Evolutionary conservation across 1,139 yeast genomes (phyloP).

Genomic region (Suhomyces taliae): DNA sequence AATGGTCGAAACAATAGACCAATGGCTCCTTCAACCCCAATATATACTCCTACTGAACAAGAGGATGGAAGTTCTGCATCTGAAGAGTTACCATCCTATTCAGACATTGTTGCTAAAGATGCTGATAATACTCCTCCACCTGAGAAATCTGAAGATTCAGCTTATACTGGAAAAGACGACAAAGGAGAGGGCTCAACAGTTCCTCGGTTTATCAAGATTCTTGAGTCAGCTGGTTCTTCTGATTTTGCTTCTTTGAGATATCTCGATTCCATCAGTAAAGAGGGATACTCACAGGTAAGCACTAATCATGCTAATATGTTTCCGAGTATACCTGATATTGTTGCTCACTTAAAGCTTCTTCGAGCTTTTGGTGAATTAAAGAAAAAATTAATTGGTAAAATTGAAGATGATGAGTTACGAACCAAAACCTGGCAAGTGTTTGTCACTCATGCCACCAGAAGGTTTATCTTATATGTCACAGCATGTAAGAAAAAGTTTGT

Average conservation of each 20-base stretch:
- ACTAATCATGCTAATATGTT: slow-evolving; percentile 2
- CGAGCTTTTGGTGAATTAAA: slow-evolving; percentile 29
- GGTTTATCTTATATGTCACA: slow-evolving; percentile 30
- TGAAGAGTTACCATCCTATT: neutral
- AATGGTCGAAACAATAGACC: too few species aligned
- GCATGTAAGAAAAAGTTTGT: slow-evolving; percentile 13
- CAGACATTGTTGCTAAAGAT: too few species aligned
- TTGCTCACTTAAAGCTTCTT: slow-evolving; percentile 34
- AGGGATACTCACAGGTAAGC: neutral
- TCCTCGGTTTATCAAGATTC: neutral
- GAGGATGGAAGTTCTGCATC: too few species aligned
- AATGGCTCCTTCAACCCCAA: too few species aligned
- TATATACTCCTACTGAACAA: too few species aligned
- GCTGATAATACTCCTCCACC: too few species aligned
- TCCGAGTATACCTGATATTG: slow-evolving; percentile 13
- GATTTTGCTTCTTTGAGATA: neutral
- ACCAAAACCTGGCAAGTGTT: slow-evolving; percentile 27
- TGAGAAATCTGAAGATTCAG: neutral
- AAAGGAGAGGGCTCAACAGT: neutral
- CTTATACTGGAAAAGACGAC: neutral
- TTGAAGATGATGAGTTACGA: slow-evolving; percentile 11
- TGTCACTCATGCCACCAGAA: slow-evolving; percentile 28
- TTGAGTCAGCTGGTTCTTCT: neutral
- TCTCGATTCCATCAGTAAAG: neutral
- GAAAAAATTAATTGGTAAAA: slow-evolving; percentile 10